phyloP scores from a whole-genome alignment of 2,329 filamentous ascomycete species.

The Cordyceps javanica region DNA sequence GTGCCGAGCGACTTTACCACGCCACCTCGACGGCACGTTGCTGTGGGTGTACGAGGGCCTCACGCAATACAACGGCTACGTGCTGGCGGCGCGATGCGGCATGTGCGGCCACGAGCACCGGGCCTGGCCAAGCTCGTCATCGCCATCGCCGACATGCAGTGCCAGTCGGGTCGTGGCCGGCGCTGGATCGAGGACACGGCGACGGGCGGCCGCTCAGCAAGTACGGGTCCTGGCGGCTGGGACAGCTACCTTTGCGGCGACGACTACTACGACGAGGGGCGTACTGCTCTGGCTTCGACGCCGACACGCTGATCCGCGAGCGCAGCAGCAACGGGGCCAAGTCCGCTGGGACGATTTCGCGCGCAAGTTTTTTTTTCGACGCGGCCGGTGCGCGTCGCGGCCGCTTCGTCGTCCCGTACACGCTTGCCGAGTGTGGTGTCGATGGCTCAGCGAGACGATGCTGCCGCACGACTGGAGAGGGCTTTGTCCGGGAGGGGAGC shows the following conservation, averaged over 20 bases:
- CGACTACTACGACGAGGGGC: slow-evolving; percentile 12
- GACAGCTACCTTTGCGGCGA: not conserved
- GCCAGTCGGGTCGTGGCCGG: slow-evolving; percentile 10
- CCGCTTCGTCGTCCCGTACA: slow-evolving; percentile 12
- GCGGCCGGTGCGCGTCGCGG: not conserved
- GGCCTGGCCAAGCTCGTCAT: not conserved
- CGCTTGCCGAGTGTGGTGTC: slow-evolving; percentile 7
- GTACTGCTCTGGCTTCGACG: slow-evolving; percentile 12
- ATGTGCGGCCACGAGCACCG: not conserved
- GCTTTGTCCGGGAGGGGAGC: not conserved
- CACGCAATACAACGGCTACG: slow-evolving; percentile 11
- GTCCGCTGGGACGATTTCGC: slow-evolving; percentile 9
- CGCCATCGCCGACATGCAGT: not conserved
- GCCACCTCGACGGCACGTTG: slow-evolving; percentile 11
- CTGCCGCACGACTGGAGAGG: slow-evolving; percentile 3
- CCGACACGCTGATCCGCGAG: slow-evolving; percentile 10
- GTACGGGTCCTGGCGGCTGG: not conserved
- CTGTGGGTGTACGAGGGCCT: slow-evolving; percentile 15
- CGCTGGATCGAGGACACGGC: slow-evolving; percentile 11
- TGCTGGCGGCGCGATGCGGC: slow-evolving; percentile 9
- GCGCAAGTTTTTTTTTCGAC: slow-evolving; percentile 8
- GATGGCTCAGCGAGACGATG: not conserved
- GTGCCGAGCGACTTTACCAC: slow-evolving; percentile 7
- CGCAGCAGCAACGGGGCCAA: slow-evolving; percentile 4
- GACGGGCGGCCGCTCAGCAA: slow-evolving; percentile 8